These are phyloP conservation scores for Canariomyces notabilis DNA, from an alignment of 2,329 filamentous ascomycete genomes.

Conservation along the genomic window DNA sequence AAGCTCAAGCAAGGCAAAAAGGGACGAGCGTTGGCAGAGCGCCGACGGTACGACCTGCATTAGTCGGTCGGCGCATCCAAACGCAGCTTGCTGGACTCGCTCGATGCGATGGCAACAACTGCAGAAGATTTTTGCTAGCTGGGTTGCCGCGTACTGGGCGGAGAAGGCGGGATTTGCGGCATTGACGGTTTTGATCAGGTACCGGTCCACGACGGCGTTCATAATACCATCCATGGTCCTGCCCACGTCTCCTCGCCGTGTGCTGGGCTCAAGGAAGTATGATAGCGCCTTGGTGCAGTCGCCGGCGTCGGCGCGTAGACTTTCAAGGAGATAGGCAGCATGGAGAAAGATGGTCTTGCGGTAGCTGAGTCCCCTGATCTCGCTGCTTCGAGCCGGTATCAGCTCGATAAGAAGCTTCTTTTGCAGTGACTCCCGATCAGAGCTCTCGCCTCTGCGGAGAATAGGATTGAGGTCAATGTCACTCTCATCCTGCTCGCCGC, in stretches of 20 bases:
- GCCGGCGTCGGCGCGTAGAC: slow-evolving; percentile 75
- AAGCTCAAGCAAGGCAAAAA: slow-evolving; percentile 89
- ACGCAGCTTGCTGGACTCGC: slow-evolving; percentile 83
- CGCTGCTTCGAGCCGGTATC: slow-evolving; percentile 68
- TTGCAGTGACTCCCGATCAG: slow-evolving; percentile 71
- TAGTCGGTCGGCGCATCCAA: slow-evolving; percentile 77
- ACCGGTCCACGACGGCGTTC: slow-evolving; percentile 68
- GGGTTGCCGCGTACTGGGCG: slow-evolving; percentile 83
- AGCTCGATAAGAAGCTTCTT: slow-evolving; percentile 72
- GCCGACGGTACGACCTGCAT: slow-evolving; percentile 81
- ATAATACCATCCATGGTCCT: slow-evolving; percentile 61
- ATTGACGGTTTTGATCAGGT: slow-evolving; percentile 68
- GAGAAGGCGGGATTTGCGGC: slow-evolving; percentile 73
- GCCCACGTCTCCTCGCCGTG: slow-evolving; percentile 59
- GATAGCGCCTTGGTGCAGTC: slow-evolving; percentile 85
- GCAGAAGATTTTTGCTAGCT: slow-evolving; percentile 79
- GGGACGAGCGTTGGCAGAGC: slow-evolving; percentile 80
- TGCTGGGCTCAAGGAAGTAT: slow-evolving; percentile 93
- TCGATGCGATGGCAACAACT: slow-evolving; percentile 91
- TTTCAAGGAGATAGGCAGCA: slow-evolving; percentile 84
- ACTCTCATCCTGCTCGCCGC: slow-evolving; percentile 85
- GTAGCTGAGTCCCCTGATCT: slow-evolving; percentile 80
- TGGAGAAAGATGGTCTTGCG: slow-evolving; percentile 89
- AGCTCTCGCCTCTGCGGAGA: slow-evolving; percentile 76
- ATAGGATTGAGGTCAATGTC: slow-evolving; percentile 96